These are phyloP conservation scores for Phytopythium kandeliae DNA, from an alignment of 352 stramenopile species.

Conservation along the genomic window DNA sequence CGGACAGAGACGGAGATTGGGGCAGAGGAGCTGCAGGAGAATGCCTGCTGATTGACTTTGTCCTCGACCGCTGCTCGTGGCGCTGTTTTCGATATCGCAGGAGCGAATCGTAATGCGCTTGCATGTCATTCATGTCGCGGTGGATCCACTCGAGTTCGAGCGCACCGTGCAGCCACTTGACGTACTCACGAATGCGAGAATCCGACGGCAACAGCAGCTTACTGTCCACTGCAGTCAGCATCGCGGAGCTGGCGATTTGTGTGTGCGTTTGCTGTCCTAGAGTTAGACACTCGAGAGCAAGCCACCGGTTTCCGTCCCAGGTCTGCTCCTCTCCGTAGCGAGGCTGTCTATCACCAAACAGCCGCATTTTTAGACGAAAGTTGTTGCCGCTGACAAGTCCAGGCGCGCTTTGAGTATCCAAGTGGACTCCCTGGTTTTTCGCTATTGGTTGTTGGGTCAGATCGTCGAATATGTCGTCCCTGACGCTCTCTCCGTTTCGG, in stretches of 20 bases:
- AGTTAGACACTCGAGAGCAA: constrained; percentile 1
- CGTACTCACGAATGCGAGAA: background rate
- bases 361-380: constrained; percentile 16
- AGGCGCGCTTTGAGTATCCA: background rate
- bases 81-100: constrained; percentile 28
- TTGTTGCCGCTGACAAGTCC: constrained; percentile 13
- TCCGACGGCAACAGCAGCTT: background rate
- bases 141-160: constrained; percentile 43
- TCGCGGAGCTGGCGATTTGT: too few species aligned
- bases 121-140: constrained; percentile 29
- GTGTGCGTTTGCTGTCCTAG: background rate
- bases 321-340: background rate
- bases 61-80: constrained; percentile 11
- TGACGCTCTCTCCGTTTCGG: background rate
- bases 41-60: background rate
- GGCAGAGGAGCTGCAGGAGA: too few species aligned
- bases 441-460: background rate
- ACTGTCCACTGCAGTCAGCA: too few species aligned
- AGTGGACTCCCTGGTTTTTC: background rate
- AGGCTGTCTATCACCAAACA: constrained; percentile 10
- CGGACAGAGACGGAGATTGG: background rate
- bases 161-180: constrained; percentile 28
- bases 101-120: constrained; percentile 37
- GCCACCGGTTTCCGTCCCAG: background rate
- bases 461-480: background rate